Conservation (phyloP, 495 filamentous ascomycete genomes). For the Talaromyces liani region DNA sequence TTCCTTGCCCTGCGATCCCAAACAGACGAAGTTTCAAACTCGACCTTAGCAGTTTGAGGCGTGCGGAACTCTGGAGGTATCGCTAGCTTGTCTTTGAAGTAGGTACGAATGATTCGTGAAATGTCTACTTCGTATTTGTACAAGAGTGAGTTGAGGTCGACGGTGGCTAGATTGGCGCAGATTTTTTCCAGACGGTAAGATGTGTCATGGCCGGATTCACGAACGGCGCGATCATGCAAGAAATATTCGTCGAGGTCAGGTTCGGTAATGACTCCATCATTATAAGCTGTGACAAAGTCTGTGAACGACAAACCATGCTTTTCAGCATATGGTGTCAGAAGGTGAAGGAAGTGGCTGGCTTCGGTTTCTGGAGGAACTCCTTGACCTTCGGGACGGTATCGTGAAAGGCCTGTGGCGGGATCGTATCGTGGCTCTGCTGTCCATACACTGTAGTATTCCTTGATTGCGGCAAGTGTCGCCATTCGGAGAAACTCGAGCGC, state of each 20-base stretch:
- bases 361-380: conserved; percentile 95
- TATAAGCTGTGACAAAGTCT: conserved; percentile 83
- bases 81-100: conserved; percentile 70
- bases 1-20: conserved; percentile 84
- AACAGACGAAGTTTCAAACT: conserved; percentile 67
- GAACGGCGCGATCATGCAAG: conserved; percentile 86
- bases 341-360: conserved; percentile 76
- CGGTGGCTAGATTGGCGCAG: conserved; percentile 82
- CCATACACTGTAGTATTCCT: conserved; percentile 94
- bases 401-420: conserved; percentile 70
- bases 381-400: conserved; percentile 80
- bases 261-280: conserved; percentile 65
- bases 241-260: conserved; percentile 92
- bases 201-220: conserved; percentile 96
- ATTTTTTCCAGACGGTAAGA: conserved; percentile 85
- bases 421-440: conserved; percentile 73
- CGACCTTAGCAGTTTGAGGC: conserved; percentile 43
- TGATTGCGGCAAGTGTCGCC: conserved; percentile 84
- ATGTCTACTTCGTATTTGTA: conserved; percentile 98
- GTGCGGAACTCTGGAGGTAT: conserved; percentile 76
- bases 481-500: conserved; percentile 69
- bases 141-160: conserved; percentile 86
- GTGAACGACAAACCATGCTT: conserved; percentile 75
- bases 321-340: conserved; percentile 76
- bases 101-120: conserved; percentile 65